Conservation (phyloP, 2,329 filamentous ascomycete genomes). For the Orbilia quercus region DNA sequence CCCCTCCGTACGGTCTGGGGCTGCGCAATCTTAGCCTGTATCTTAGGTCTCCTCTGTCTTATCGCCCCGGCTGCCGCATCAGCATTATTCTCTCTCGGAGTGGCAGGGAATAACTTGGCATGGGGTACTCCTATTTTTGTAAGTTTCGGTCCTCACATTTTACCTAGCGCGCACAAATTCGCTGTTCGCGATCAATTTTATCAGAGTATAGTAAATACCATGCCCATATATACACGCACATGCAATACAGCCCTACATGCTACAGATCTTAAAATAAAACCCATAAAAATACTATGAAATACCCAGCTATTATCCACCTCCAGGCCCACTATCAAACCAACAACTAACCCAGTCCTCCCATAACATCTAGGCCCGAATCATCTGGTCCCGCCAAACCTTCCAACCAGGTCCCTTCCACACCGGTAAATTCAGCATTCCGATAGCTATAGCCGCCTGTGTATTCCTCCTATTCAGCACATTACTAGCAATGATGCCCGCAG, state of each 20-base stretch:
- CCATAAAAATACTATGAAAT: no score
- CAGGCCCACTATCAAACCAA: no score
- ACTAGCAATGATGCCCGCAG: conserved; percentile 71
- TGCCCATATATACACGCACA: no score
- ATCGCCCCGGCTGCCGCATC: conserved; percentile 70
- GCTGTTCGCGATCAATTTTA: no score
- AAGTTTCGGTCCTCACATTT: neutral
- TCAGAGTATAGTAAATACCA: no score
- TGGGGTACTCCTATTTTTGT: conserved; percentile 72
- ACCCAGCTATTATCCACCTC: no score
- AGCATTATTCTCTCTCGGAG: conserved; percentile 71
- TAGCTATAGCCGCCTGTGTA: conserved; percentile 68
- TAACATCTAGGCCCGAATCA: conserved; percentile 63
- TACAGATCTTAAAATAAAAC: no score
- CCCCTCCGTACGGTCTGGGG: conserved; percentile 71
- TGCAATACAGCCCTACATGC: no score
- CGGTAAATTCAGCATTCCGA: conserved; percentile 67
- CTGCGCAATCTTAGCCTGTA: conserved; percentile 66
- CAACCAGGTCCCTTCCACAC: conserved; percentile 72
- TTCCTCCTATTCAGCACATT: conserved; percentile 70
- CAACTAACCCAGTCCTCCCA: no score
- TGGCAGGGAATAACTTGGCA: conserved; percentile 72
- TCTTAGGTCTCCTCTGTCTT: conserved; percentile 71
- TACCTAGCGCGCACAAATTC: no score
- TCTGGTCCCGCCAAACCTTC: conserved; percentile 71